Evolutionary conservation across 2,329 filamentous ascomycete species (phyloP).

Genomic region (Colletotrichum sp.): DNA sequence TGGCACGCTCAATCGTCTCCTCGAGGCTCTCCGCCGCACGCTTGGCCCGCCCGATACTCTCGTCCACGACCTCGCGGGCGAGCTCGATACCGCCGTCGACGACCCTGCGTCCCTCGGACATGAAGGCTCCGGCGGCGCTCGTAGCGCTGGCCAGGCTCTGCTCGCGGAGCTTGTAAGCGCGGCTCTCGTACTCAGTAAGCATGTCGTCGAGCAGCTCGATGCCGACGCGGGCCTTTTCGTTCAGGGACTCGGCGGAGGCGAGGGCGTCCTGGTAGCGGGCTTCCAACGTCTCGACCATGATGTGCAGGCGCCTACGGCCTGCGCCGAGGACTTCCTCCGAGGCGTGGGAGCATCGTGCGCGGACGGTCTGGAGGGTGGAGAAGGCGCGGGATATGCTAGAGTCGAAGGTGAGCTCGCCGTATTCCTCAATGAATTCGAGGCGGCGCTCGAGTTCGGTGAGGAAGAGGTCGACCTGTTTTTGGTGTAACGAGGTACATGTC

Average conservation of each 20-base stretch:
- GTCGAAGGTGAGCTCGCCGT: slow-evolving; percentile 84
- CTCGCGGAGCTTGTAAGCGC: slow-evolving; percentile 80
- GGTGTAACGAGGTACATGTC: background rate
- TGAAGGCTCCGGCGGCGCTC: slow-evolving; percentile 72
- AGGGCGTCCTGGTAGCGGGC: slow-evolving; percentile 85
- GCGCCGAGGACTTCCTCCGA: slow-evolving; percentile 90
- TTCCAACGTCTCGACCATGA: slow-evolving; percentile 94
- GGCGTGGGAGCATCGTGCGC: slow-evolving; percentile 85
- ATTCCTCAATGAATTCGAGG: slow-evolving; percentile 86
- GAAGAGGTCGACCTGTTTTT: slow-evolving; percentile 73
- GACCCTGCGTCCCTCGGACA: slow-evolving; percentile 80
- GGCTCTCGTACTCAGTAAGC: slow-evolving; percentile 82
- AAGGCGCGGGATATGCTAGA: slow-evolving; percentile 85
- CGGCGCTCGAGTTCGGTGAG: slow-evolving; percentile 85
- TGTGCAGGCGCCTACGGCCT: slow-evolving; percentile 80
- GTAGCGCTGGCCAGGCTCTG: slow-evolving; percentile 72
- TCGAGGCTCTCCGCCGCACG: slow-evolving; percentile 83
- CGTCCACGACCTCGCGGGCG: slow-evolving; percentile 78
- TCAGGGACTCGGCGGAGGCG: slow-evolving; percentile 82
- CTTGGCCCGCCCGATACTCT: slow-evolving; percentile 81
- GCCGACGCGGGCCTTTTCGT: slow-evolving; percentile 89
- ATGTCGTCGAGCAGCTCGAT: slow-evolving; percentile 87
- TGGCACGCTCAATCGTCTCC: slow-evolving; percentile 82
- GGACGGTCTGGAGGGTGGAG: slow-evolving; percentile 83
- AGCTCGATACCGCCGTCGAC: slow-evolving; percentile 80